phyloP scores from a whole-genome alignment of 1,284 basidiomycete genomes.

The Thelephora terrestris region DNA sequence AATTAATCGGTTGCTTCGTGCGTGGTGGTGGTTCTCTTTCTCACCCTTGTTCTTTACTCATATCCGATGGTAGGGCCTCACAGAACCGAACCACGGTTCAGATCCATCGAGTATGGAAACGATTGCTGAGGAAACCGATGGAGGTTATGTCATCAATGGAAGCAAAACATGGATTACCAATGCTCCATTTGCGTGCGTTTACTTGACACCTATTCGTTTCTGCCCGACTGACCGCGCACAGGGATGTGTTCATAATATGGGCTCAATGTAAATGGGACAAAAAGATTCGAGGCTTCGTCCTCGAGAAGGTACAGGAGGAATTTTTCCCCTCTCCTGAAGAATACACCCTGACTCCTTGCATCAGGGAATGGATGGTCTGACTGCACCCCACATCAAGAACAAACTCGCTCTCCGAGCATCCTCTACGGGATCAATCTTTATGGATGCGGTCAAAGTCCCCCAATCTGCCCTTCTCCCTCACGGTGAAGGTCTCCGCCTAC shows the following conservation, averaged over 20 bases:
- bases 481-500: conserved; percentile 66
- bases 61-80: conserved; percentile 56
- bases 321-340: neutral
- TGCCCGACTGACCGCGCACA: conserved; percentile 18
- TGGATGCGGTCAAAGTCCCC: conserved; percentile 73
- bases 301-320: conserved; percentile 63
- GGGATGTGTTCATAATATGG: conserved; percentile 88
- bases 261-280: conserved; percentile 91
- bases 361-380: conserved; percentile 76
- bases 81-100: conserved; percentile 94
- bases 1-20: conserved; percentile 90
- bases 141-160: conserved; percentile 81
- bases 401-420: conserved; percentile 88
- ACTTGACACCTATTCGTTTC: conserved; percentile 1
- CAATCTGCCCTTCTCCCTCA: conserved; percentile 70
- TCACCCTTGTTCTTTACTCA: neutral
- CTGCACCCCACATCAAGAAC: conserved; percentile 85
- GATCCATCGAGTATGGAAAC: conserved; percentile 95
- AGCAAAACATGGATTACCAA: conserved; percentile 98
- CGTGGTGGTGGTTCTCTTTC: conserved; percentile 18
- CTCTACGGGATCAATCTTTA: conserved; percentile 88
- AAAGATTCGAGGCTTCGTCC: conserved; percentile 85
- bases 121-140: conserved; percentile 74
- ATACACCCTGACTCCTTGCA: neutral
- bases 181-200: conserved; percentile 70